A percentile compares a stretch with the other conserved stretches of the same genome.
These are phyloP conservation scores for Lantana camara DNA, from an alignment of 257 asterid genomes.

Conservation along the genomic window DNA sequence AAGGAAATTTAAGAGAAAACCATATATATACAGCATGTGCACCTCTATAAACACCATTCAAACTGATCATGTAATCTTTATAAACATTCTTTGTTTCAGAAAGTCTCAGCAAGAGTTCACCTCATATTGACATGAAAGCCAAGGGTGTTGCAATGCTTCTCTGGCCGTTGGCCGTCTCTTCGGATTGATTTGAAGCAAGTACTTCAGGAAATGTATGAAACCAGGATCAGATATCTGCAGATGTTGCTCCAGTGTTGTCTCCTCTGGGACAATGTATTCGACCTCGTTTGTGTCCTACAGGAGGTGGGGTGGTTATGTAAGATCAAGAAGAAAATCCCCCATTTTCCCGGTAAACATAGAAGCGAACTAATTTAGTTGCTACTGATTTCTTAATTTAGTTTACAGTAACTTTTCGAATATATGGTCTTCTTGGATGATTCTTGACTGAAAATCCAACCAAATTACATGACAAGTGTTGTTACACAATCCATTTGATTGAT, in stretches of 20 bases:
- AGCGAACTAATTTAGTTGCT: too few species aligned
- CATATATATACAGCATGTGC: slow-evolving; percentile 32
- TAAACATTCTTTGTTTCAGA: background rate
- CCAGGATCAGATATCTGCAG: slow-evolving; percentile 59
- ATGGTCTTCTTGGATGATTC: too few species aligned
- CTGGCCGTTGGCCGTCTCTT: slow-evolving; percentile 71
- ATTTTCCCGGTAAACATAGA: too few species aligned
- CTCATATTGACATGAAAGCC: slow-evolving; percentile 62
- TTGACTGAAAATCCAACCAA: too few species aligned
- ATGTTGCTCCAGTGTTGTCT: slow-evolving; percentile 68
- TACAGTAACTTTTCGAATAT: too few species aligned
- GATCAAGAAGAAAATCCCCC: background rate
- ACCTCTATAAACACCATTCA: background rate
- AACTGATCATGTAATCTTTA: too few species aligned
- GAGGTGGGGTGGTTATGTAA: background rate
- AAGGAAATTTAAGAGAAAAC: slow-evolving; percentile 14
- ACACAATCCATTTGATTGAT: too few species aligned
- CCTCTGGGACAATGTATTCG: slow-evolving; percentile 71
- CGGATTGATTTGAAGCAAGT: slow-evolving; percentile 80
- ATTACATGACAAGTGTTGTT: too few species aligned
- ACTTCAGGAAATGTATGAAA: slow-evolving; percentile 67
- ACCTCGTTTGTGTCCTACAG: slow-evolving; percentile 64
- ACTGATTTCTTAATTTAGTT: too few species aligned
- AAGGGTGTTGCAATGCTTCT: slow-evolving; percentile 84
- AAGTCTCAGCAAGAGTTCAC: slow-evolving; percentile 33